These are phyloP conservation scores for Chondrus crispus DNA, from an alignment of 23 red algal species.

Conservation along the genomic window DNA sequence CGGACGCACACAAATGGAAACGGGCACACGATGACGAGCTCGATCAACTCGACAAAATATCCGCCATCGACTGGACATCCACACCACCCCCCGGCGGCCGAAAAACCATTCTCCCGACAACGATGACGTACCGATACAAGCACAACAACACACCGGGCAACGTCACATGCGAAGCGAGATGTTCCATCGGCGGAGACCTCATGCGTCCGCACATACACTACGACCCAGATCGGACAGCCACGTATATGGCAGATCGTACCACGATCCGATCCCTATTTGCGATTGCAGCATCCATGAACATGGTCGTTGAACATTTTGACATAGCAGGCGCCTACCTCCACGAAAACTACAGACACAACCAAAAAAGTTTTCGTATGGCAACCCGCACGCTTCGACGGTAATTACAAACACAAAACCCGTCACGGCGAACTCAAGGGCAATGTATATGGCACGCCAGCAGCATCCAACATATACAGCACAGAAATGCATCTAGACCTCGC, in stretches of 20 bases:
- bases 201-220: neutral
- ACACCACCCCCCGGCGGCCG: neutral
- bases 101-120: neutral
- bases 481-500: neutral
- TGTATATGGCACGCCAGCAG: neutral
- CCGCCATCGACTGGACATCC: neutral
- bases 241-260: neutral
- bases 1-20: neutral
- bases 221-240: neutral
- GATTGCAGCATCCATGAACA: neutral
- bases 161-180: neutral
- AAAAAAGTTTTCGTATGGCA: neutral
- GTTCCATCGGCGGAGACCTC: neutral
- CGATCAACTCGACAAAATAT: neutral
- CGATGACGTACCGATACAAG: neutral
- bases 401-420: neutral
- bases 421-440: neutral
- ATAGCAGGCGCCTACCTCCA: neutral
- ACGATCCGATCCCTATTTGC: neutral
- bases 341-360: conserved; percentile 2
- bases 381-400: neutral
- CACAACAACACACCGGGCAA: neutral
- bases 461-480: neutral
- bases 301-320: conserved; percentile 7
- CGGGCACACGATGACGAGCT: neutral